phyloP scores from a whole-genome alignment of 2,329 filamentous ascomycete genomes.

The Pseudogymnoascus sp. region DNA sequence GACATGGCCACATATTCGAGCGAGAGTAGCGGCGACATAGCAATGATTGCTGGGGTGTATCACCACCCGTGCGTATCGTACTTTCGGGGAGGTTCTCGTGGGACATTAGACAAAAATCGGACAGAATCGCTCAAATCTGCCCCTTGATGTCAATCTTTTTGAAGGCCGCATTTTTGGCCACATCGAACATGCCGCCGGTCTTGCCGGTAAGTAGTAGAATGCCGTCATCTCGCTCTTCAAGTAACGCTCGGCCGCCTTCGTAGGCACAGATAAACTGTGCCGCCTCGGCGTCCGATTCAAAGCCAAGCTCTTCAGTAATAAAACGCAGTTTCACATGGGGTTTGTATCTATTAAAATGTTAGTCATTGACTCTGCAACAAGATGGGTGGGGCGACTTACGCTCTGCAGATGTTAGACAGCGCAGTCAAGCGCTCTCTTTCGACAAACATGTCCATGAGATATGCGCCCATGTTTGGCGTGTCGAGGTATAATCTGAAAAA shows the following conservation, averaged over 20 bases:
- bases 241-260: constrained; percentile 57
- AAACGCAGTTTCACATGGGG: constrained; percentile 82
- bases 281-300: constrained; percentile 85
- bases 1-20: not conserved
- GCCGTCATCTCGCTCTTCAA: constrained; percentile 68
- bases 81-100: not conserved
- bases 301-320: constrained; percentile 90
- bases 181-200: constrained; percentile 65
- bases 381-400: constrained; percentile 52
- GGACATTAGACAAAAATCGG: not conserved
- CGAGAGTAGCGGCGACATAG: not conserved
- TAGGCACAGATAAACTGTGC: constrained; percentile 84
- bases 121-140: constrained; percentile 60
- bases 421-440: constrained; percentile 85
- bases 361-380: constrained; percentile 30
- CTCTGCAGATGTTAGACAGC: constrained; percentile 85
- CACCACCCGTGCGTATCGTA: not conserved
- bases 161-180: constrained; percentile 65
- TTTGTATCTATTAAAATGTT: constrained; percentile 66
- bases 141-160: constrained; percentile 92
- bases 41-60: not conserved
- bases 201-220: constrained; percentile 69
- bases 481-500: constrained; percentile 96
- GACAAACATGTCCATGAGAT: constrained; percentile 99
- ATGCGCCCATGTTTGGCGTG: constrained; percentile 93